These are phyloP conservation scores for Colletotrichum trifolii DNA, from an alignment of 2,329 filamentous ascomycete species.

Conservation along the genomic window DNA sequence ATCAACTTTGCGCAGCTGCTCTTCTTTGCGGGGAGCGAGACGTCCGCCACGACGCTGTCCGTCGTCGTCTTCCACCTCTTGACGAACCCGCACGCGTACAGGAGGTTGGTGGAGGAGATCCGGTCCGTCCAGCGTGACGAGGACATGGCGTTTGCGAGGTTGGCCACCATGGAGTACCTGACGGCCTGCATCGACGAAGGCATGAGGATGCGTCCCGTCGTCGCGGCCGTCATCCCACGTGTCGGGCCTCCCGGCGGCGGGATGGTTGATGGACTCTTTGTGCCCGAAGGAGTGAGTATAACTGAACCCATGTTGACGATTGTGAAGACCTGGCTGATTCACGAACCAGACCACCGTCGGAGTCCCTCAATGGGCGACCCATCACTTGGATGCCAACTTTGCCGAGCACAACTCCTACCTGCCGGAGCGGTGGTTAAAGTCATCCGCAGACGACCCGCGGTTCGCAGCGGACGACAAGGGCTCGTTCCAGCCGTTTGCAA, in stretches of 20 bases:
- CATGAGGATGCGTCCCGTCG: constrained; percentile 49
- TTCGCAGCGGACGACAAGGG: constrained; percentile 16
- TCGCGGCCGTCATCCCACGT: constrained; percentile 15
- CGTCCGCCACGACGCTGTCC: constrained; percentile 3
- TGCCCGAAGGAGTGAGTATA: constrained; percentile 45
- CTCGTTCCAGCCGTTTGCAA: constrained; percentile 15
- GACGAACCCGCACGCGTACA: constrained; percentile 3
- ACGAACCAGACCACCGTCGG: background rate
- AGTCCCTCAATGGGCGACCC: constrained; percentile 4
- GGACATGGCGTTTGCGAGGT: constrained; percentile 44
- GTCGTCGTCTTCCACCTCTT: constrained; percentile 3
- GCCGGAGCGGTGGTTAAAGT: constrained; percentile 10
- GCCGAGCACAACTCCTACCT: background rate
- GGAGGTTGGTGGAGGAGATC: constrained; percentile 47
- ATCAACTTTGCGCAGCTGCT: constrained; percentile 20
- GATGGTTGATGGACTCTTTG: constrained; percentile 42
- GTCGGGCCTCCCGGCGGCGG: constrained; percentile 39
- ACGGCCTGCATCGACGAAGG: constrained; percentile 50
- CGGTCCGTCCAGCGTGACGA: constrained; percentile 45
- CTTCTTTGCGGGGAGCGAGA: constrained; percentile 13
- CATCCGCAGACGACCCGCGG: background rate
- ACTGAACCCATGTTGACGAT: too few species aligned
- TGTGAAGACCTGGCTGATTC: background rate
- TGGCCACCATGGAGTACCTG: constrained; percentile 44
- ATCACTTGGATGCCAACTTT: constrained; percentile 12